Evolutionary conservation across 768 basidiomycete species (phyloP), one percentile per base, ranked within the genome.

Genomic region (Tremella fuciformis): DNA sequence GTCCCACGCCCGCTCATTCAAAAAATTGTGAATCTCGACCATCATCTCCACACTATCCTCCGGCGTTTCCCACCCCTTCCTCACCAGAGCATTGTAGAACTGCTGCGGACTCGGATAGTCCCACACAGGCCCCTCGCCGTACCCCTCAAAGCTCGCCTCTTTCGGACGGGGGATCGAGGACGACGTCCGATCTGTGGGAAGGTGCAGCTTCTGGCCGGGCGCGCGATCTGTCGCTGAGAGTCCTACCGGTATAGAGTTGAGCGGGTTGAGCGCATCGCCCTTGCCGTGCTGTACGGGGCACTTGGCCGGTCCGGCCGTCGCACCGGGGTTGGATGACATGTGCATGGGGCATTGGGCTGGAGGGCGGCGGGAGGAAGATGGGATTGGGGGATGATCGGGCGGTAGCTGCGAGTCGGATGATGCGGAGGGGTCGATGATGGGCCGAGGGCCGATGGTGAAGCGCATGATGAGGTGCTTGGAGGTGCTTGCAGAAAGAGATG

Each of bases 31-130:
- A 37, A 98, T 97, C 60, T 91, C 86, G 44, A 99, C 96, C 89
- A 99, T 96, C 22, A 86, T 90, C 75, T 92, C 93, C 46, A 97
- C 84, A 77, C 64, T 70, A 67, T 97, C 91, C 77, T 93, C 92
- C 0, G 92, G 91, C 1, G 96, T 94, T 77, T 94, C 92, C 88
- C 89, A 91, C 1, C 96, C 96, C 74, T 99, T 99, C 62, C 91
- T 80, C 9, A 90, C 90, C 13, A 99, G 82, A 0, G 94, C 94
- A 77, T 98, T 98, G 77, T 97, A 93, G 74, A 98, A 97, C 76
- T 97, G 93, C 77, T 98, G 94, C 9, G 93, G 91, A 1, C 88
- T 91, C 2, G 94, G 94, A 77, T 98, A 98, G 74, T 96, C 92
- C 94, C 94, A 97, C 42, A 64, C 60, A 21, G 47, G 26, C 15